Base-by-base conservation (phyloP, 1,284 basidiomycete species). In the Microbotryum saponariae region DNA sequence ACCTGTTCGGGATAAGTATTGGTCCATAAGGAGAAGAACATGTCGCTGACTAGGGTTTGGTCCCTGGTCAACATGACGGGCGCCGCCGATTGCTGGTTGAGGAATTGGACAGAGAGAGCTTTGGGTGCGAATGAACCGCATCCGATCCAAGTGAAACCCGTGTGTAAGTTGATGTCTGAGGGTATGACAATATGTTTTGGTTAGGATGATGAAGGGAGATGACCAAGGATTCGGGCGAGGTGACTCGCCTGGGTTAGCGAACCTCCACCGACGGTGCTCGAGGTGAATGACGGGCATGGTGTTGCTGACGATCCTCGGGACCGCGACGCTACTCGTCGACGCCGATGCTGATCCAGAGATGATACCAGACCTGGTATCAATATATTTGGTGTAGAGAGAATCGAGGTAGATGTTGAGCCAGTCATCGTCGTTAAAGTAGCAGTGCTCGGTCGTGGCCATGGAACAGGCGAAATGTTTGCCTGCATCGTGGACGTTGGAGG, bases 1-100 rank as follows among this genome's bases (percentile, higher is more conserved):
- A 66, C 64, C 58, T 66, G 55, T 27, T 68, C 63, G 1, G 70
- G 68, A 45, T 67, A 65, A 20, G 66, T 56, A 51, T 72, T 72
- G 31, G 65, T 59, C 69, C 70, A 72, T 7, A 70, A 29, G 18
- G 62, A 61, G 56, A 70, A 71, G 54, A 56, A 68, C 51, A 66
- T 65, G 52, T 67, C 65, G 21, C 60, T 61, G 16, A 65, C 55
- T 27, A 69, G 58, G 3, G 49, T 9, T 31, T 62, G 61, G 4
- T 61, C 51, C 16, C 63, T 51, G 4, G 33, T 47, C 44, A 69
- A 54, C 3, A 47, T 25, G 33, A 56, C 25, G 3, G 65, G 66
- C 8, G 63, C 49, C 5, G 63, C 60, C 16, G 54, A 12, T 14
- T 65, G 63, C 33, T 69, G 67, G 23, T 60, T 52, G 14, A 67